Conservation (phyloP, 163 green algal species). For the Picocystis sp. region DNA sequence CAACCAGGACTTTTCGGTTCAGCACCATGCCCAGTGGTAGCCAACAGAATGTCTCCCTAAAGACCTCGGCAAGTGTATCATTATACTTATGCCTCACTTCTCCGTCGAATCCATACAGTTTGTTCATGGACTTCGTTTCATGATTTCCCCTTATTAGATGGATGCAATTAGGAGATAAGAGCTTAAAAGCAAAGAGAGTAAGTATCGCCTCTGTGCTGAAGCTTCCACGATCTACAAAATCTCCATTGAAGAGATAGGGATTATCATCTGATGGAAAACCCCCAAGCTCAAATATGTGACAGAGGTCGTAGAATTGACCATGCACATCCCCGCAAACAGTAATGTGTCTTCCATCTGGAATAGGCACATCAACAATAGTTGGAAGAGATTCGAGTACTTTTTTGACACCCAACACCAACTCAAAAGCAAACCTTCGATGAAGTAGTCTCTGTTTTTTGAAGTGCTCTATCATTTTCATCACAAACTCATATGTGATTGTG, state of each 20-base stretch:
- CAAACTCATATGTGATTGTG: conserved; percentile 63
- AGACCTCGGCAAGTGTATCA: conserved; percentile 63
- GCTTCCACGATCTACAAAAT: conserved; percentile 92
- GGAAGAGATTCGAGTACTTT: conserved; percentile 47
- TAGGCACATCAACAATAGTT: conserved; percentile 64
- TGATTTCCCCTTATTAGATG: conserved; percentile 88
- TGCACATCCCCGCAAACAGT: conserved; percentile 94
- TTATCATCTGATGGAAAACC: conserved; percentile 63
- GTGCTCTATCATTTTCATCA: conserved; percentile 71
- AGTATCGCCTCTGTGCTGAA: conserved; percentile 88
- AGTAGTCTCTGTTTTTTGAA: conserved; percentile 62
- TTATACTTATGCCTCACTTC: conserved; percentile 77
- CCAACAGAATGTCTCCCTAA: conserved; percentile 83
- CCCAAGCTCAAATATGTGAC: conserved; percentile 92
- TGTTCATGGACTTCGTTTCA: conserved; percentile 89
- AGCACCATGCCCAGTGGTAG: conserved; percentile 71
- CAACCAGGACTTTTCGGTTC: conserved; percentile 48
- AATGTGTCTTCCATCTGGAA: conserved; percentile 50
- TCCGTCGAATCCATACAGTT: conserved; percentile 96
- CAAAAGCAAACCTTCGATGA: conserved; percentile 53
- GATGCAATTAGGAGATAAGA: conserved; percentile 32
- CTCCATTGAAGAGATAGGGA: conserved; percentile 79
- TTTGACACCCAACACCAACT: conserved; percentile 70
- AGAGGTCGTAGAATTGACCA: conserved; percentile 88
- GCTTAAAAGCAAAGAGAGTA: conserved; percentile 78